Evolutionary conservation across 192 early-diverging fungal species (phyloP), one percentile per base, ranked within the genome.

Genomic region (Coemansia sp.): DNA sequence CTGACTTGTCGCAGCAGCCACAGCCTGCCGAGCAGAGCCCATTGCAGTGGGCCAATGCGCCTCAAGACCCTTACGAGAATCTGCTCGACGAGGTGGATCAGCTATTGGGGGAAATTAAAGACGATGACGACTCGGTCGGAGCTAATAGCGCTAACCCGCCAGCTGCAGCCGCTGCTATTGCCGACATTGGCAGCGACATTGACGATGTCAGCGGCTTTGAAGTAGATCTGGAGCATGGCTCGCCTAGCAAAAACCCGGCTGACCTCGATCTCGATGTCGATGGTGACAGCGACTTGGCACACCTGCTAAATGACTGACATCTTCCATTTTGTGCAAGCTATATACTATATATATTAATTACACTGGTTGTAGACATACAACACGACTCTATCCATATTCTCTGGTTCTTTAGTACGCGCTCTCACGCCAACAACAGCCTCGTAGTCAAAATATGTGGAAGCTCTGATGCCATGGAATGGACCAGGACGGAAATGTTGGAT

Each of bases 1-100:
- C 10, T 26, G 3, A 23, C 41, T 4, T 43, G 5, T 23, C 5
- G 19, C 33, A 31, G 19, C 57, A 59, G 47, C 40, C 26, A n/a
- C 34, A 27, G 19, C 11, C 22, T 15, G 56, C 25, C n/a, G 35
- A 48, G 25, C 11, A 32, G 19, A 15, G 10, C 4, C 17, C 36
- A 22, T 27, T 29, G 2, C 31, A 40, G 23, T 58, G 58, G 58
- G 39, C n/a, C 11, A 71, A 71, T 63, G 68, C 65, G 18, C 75
- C 68, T 9, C 52, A 46, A 23, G 68, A 68, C 14, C 69, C 75
- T 29, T 78, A 78, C 17, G 75, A 78, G 63, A 65, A 71, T 32
- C 43, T 78, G 22, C 53, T 78, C 3, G 69, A 78, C n/a, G 75
- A 78, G 53, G 75, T 71, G 8, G 75, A 78, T 39, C 68, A 78